These are phyloP conservation scores for Lotus japonicus DNA, from an alignment of 306 rosid genomes.

Conservation along the genomic window DNA sequence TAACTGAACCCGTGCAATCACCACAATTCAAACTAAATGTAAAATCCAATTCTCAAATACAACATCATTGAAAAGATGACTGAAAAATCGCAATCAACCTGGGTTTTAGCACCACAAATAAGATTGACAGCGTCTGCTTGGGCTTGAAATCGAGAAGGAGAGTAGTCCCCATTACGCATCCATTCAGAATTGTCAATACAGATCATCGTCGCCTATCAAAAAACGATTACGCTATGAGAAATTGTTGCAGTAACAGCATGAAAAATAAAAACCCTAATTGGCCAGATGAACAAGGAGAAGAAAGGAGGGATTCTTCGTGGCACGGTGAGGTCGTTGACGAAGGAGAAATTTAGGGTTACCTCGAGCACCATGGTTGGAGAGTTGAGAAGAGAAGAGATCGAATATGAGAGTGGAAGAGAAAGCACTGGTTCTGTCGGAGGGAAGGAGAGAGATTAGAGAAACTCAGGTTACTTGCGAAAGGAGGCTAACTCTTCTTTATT, in stretches of 20 bases:
- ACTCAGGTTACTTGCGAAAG: constrained; percentile 6
- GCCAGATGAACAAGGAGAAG: background rate
- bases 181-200: constrained; percentile 92
- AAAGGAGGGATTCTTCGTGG: too few relatives aligned
- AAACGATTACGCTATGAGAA: background rate
- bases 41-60: background rate
- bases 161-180: constrained; percentile 91
- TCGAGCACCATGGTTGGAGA: constrained; percentile 76
- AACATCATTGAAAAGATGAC: background rate
- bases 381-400: constrained; percentile 17
- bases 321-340: background rate
- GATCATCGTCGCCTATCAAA: constrained; percentile 77
- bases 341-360: constrained; percentile 29
- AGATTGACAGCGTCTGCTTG: constrained; percentile 87
- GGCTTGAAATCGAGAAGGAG: constrained; percentile 87
- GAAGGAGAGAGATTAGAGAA: background rate
- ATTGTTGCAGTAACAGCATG: background rate
- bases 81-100: constrained; percentile 29
- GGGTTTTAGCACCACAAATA: constrained; percentile 97
- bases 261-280: constrained; percentile 43
- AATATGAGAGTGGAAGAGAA: background rate
- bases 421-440: background rate
- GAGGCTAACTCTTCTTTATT: background rate
- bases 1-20: background rate
- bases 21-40: background rate